Conservation (phyloP, 345 rosid genomes). For the Pistacia atlantica region DNA sequence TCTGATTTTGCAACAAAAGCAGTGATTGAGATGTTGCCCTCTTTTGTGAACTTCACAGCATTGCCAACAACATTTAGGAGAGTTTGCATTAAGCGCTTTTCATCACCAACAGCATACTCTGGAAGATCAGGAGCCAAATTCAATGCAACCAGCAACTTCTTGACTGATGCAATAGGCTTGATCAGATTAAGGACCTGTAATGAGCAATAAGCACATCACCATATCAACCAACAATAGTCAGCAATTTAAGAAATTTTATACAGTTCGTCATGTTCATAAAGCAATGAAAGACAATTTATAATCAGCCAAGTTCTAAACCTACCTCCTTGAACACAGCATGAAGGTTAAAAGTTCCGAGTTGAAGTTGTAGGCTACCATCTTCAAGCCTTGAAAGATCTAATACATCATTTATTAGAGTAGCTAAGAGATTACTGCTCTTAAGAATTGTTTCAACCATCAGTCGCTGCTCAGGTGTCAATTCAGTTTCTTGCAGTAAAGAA, state of each 20-base stretch:
- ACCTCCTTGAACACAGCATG: constrained; percentile 80
- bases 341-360: constrained; percentile 70
- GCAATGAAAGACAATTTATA: constrained; percentile 10
- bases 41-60: constrained; percentile 96
- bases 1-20: constrained; percentile 81
- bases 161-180: constrained; percentile 89
- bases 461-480: constrained; percentile 91
- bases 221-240: not conserved
- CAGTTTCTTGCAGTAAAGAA: constrained; percentile 95
- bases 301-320: constrained; percentile 2
- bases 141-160: constrained; percentile 66
- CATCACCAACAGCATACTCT: constrained; percentile 82
- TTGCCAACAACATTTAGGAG: constrained; percentile 87
- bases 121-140: constrained; percentile 91
- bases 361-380: constrained; percentile 98
- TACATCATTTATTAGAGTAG: constrained; percentile 92
- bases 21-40: constrained; percentile 69
- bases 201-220: constrained; percentile 21
- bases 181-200: constrained; percentile 82
- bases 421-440: constrained; percentile 86
- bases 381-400: constrained; percentile 97
- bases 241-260: not conserved
- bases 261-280: not conserved
- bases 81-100: constrained; percentile 88
- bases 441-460: constrained; percentile 96